These are phyloP conservation scores for Saccharomycopsis synnaedendra DNA, from an alignment of 805 yeast genomes.

Conservation along the genomic window DNA sequence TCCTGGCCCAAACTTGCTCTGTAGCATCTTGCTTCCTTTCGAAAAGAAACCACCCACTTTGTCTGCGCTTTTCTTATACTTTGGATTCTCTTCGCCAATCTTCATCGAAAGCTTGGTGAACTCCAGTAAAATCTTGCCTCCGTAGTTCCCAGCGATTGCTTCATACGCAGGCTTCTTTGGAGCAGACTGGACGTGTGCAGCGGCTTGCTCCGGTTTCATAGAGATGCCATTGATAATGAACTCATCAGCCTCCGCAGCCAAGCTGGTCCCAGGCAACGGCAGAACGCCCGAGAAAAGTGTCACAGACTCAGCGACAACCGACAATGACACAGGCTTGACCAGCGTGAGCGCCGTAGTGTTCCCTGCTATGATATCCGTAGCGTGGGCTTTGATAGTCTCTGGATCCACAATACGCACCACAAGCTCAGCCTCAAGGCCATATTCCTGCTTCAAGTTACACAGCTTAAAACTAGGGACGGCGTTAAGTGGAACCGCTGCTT, in stretches of 20 bases:
- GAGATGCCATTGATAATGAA: neutral
- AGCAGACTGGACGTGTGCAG: neutral
- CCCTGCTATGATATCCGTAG: neutral
- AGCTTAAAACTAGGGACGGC: conserved; percentile 9
- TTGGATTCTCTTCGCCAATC: conserved; percentile 10
- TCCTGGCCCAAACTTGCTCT: conserved; percentile 1
- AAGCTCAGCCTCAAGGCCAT: neutral
- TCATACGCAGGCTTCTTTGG: neutral
- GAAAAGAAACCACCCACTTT: conserved; percentile 6
- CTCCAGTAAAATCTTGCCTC: conserved; percentile 2
- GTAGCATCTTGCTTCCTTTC: conserved; percentile 4
- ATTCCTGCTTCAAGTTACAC: conserved; percentile 12
- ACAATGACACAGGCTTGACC: neutral
- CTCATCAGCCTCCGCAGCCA: conserved; percentile 1
- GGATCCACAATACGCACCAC: neutral
- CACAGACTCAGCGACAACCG: neutral
- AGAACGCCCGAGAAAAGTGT: neutral
- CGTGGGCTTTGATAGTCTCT: neutral
- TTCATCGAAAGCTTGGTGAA: conserved; percentile 7
- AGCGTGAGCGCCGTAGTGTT: neutral
- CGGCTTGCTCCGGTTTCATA: neutral
- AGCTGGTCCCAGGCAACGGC: neutral
- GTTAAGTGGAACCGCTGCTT: neutral
- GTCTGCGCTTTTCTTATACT: conserved; percentile 1
- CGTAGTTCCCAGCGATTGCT: conserved; percentile 7